These are phyloP conservation scores for Fusarium tuaranense DNA, from an alignment of 2,329 filamentous ascomycete genomes.

Conservation along the genomic window DNA sequence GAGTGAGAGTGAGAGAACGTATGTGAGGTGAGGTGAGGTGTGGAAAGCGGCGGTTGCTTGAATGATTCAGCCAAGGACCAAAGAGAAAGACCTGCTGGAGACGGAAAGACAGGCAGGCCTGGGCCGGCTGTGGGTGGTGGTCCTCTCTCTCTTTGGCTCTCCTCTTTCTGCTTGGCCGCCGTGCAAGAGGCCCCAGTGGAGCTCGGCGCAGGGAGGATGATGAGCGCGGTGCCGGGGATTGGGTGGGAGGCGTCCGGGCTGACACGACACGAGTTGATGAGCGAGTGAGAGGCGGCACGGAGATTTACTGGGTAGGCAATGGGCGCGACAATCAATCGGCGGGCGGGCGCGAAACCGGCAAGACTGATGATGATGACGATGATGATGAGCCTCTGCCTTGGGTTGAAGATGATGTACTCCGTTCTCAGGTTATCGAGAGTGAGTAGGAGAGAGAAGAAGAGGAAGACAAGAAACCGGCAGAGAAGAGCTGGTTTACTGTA, in stretches of 20 bases:
- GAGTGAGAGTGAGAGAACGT: slow-evolving; percentile 21
- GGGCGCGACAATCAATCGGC: slow-evolving; percentile 1
- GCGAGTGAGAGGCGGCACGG: slow-evolving; percentile 25
- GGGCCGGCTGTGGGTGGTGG: slow-evolving; percentile 21
- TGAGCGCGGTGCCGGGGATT: slow-evolving; percentile 46
- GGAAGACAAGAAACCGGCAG: not conserved
- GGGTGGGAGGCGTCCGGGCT: slow-evolving; percentile 46
- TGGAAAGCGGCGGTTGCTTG: slow-evolving; percentile 28
- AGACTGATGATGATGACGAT: not conserved
- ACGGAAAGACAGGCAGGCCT: slow-evolving; percentile 6
- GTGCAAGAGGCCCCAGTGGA: slow-evolving; percentile 41
- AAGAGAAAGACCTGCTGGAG: not conserved
- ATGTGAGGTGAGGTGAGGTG: not conserved
- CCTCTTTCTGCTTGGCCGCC: slow-evolving; percentile 21
- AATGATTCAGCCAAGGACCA: slow-evolving; percentile 42
- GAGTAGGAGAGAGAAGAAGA: not conserved
- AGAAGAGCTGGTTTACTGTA: not conserved
- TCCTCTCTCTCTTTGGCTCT: slow-evolving; percentile 11
- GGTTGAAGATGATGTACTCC: not conserved
- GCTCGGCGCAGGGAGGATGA: slow-evolving; percentile 42
- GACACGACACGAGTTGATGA: slow-evolving; percentile 43
- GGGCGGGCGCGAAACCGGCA: not conserved
- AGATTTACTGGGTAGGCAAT: slow-evolving; percentile 20
- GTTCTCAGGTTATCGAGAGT: not conserved
- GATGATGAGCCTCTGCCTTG: not conserved